Evolutionary conservation across 768 basidiomycete species (phyloP).

Genomic region (Gymnopilus dilepis): DNA sequence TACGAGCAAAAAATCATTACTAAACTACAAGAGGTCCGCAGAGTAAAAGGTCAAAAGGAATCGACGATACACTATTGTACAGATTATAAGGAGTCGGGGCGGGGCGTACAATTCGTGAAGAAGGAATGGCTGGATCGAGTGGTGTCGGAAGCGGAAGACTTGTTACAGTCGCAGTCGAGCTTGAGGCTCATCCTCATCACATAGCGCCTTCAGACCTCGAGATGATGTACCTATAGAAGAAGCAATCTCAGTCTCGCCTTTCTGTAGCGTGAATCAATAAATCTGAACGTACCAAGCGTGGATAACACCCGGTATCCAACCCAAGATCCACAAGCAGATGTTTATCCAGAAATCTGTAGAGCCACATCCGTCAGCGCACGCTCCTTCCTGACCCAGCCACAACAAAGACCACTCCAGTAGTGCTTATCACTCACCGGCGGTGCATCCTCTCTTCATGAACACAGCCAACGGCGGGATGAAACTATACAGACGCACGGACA

Average conservation of each 20-base stretch:
- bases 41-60: neutral
- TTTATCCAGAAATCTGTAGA: constrained; percentile 33
- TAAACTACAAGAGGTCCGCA: neutral
- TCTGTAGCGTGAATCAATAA: neutral
- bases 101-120: neutral
- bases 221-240: constrained; percentile 28
- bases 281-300: constrained; percentile 49
- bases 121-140: too few relatives aligned
- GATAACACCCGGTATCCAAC: constrained; percentile 58
- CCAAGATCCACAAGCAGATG: constrained; percentile 38
- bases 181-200: constrained; percentile 9
- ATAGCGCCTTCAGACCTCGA: constrained; percentile 32
- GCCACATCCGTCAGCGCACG: constrained; percentile 2
- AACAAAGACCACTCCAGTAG: neutral
- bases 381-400: neutral
- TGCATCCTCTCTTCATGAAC: constrained; percentile 32
- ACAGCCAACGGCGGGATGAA: constrained; percentile 32
- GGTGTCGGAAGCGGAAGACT: neutral
- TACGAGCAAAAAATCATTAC: too few relatives aligned
- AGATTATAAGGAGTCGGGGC: neutral
- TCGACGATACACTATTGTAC: neutral
- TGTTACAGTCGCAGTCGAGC: neutral
- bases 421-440: constrained; percentile 21
- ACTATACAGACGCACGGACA: too few relatives aligned
- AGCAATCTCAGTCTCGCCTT: neutral